A percentile compares a stretch with the other conserved stretches of the same genome.
Evolutionary conservation across 2,329 filamentous ascomycete genomes (phyloP).

Genomic region (Xylogone sp.): DNA sequence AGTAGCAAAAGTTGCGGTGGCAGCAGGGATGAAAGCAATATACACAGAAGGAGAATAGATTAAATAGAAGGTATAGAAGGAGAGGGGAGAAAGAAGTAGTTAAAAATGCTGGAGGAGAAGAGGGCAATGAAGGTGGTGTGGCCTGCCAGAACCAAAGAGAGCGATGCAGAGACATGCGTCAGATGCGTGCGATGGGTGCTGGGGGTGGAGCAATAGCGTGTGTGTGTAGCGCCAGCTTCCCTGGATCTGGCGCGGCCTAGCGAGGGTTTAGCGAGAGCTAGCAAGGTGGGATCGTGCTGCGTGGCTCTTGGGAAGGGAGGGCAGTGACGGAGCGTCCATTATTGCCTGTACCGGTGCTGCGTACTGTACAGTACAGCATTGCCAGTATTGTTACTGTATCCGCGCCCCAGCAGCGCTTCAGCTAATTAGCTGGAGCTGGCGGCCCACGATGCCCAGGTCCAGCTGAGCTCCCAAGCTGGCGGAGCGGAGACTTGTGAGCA

Average conservation of each 20-base stretch:
- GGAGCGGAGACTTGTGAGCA: too few relatives aligned
- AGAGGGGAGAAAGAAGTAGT: background rate
- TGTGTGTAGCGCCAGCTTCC: background rate
- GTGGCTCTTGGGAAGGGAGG: too few relatives aligned
- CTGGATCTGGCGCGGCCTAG: background rate
- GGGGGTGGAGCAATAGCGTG: background rate
- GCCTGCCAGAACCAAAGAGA: background rate
- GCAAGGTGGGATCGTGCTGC: too few relatives aligned
- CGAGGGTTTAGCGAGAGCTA: background rate
- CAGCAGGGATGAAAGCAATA: background rate
- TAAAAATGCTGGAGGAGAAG: background rate
- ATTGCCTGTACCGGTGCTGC: too few relatives aligned
- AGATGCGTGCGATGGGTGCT: background rate
- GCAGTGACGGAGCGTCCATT: too few relatives aligned
- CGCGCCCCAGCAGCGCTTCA: too few relatives aligned
- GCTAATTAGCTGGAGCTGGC: too few relatives aligned
- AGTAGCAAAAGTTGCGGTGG: background rate
- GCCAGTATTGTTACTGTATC: too few relatives aligned
- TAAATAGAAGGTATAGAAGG: background rate
- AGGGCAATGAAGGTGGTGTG: background rate
- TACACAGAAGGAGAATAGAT: background rate
- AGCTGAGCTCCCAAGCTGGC: too few relatives aligned
- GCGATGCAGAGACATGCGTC: background rate
- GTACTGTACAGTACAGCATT: too few relatives aligned
- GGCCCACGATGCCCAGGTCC: too few relatives aligned